Evolutionary conservation across 192 early-diverging fungal species (phyloP), one percentile per base, ranked within the genome.

Genomic region (Phlyctochytrium arcticum): DNA sequence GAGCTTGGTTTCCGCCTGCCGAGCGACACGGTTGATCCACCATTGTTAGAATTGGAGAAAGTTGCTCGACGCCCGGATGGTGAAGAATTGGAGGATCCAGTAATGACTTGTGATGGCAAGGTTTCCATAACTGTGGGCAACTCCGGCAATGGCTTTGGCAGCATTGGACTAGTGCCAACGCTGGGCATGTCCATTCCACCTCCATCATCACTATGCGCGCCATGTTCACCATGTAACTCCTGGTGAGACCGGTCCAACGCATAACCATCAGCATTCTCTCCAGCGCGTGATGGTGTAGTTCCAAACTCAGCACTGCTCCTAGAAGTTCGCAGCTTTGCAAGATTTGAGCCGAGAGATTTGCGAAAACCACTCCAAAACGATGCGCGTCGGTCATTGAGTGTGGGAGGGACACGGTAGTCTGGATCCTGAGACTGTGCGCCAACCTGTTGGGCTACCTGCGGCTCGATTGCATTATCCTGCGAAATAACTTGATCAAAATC

Each of bases 281-380:
- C n/a, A n/a, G n/a, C n/a, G n/a, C n/a, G 39, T n/a, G 39, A 42
- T 9, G 39, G 9, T 3, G 48, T 23, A 46, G 44, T 60, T 27
- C 30, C 30, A 46, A 63, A 63, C 26, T 63, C 61, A 15, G 36
- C n/a, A 2, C 46, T 53, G 0, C 46, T 49, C 30, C 50, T 26
- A 2, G 61, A 53, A 7, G 47, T 30, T 5, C 61, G 61, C 36
- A 63, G 34, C 26, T 63, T 63, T 8, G 61, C 61, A 53, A 63
- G 1, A 35, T 63, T 63, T 8, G 30, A 46, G 36, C 61, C 53
- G 48, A 63, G 34, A 7, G 61, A 63, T n/a, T 49, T 19, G 15
- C 39, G 39, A 44, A 44, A 44, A n/a, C 39, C 39, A 19, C 15
- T 19, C 39, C 39, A 44, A 44, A 44, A 44, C n/a, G n/a, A n/a